A percentile compares a stretch with the other conserved stretches of the same genome.
Evolutionary conservation across 805 yeast genomes (phyloP).

Genomic region (Metschnikowia orientalis): DNA sequence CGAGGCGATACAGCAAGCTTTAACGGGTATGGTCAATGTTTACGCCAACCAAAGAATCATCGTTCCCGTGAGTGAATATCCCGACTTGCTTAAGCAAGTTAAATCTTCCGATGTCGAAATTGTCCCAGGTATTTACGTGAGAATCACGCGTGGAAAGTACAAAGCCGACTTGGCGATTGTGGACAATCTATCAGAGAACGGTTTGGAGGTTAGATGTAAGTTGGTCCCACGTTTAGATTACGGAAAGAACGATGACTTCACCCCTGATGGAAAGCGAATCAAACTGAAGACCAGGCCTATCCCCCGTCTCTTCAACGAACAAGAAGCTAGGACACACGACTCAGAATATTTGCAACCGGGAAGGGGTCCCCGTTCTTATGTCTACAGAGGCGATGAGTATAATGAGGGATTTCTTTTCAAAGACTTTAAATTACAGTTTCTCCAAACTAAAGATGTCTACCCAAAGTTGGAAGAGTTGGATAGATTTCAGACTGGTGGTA

Average conservation of each 20-base stretch:
- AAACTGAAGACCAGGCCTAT: slow-evolving; percentile 73
- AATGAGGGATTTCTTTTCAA: slow-evolving; percentile 83
- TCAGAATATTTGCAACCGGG: slow-evolving; percentile 67
- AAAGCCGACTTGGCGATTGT: slow-evolving; percentile 91
- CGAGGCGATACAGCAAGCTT: slow-evolving; percentile 84
- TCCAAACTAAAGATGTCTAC: slow-evolving; percentile 76
- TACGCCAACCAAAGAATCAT: slow-evolving; percentile 68
- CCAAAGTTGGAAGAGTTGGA: slow-evolving; percentile 90
- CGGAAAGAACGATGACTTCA: slow-evolving; percentile 59
- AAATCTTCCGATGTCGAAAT: slow-evolving; percentile 83
- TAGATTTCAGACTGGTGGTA: slow-evolving; percentile 65
- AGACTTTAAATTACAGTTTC: slow-evolving; percentile 76
- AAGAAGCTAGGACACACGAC: slow-evolving; percentile 84
- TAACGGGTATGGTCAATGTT: slow-evolving; percentile 85
- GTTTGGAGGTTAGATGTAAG: slow-evolving; percentile 89
- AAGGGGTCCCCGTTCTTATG: slow-evolving; percentile 53
- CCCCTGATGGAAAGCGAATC: slow-evolving; percentile 38
- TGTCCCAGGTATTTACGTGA: slow-evolving; percentile 87
- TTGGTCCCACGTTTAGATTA: slow-evolving; percentile 92
- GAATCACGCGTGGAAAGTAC: slow-evolving; percentile 86
- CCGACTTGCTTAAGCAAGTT: slow-evolving; percentile 84
- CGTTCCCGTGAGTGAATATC: slow-evolving; percentile 94
- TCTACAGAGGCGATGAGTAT: slow-evolving; percentile 85
- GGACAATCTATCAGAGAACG: slow-evolving; percentile 89
- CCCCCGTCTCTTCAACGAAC: slow-evolving; percentile 80